Conservation (phyloP, 2,329 filamentous ascomycete species). For the Colletotrichum brevisporum region DNA sequence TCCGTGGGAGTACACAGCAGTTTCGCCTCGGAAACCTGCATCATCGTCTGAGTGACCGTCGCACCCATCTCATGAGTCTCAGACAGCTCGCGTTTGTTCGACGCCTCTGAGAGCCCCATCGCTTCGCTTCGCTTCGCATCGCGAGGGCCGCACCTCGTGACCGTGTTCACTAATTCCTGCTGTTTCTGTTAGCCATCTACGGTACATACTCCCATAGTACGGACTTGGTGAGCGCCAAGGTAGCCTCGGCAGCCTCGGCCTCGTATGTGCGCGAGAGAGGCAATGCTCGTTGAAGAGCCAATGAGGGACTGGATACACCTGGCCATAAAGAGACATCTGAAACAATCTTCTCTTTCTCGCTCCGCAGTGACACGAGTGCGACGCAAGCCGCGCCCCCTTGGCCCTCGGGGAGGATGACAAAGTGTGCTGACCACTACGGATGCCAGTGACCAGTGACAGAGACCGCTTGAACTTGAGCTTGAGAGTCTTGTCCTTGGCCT, state of each 20-base stretch:
- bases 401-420: slow-evolving; percentile 14
- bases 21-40: slow-evolving; percentile 27
- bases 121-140: not conserved
- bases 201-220: no score
- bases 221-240: not conserved
- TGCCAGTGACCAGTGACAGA: no score
- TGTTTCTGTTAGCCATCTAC: not conserved
- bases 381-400: slow-evolving; percentile 22
- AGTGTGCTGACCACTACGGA: not conserved
- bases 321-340: slow-evolving; percentile 32
- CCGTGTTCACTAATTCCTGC: slow-evolving; percentile 13
- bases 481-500: no score
- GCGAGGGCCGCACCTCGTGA: not conserved
- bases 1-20: not conserved
- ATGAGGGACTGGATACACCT: slow-evolving; percentile 1
- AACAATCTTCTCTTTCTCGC: slow-evolving; percentile 33
- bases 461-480: no score
- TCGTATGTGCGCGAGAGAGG: slow-evolving; percentile 13
- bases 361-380: slow-evolving; percentile 37
- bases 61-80: slow-evolving; percentile 30
- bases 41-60: slow-evolving; percentile 33
- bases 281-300: slow-evolving; percentile 22
- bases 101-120: slow-evolving; percentile 13
- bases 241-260: slow-evolving; percentile 27
- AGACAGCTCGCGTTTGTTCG: slow-evolving; percentile 27